phyloP scores from a whole-genome alignment of 2,329 filamentous ascomycete genomes.

The Colletotrichum nymphaeae region DNA sequence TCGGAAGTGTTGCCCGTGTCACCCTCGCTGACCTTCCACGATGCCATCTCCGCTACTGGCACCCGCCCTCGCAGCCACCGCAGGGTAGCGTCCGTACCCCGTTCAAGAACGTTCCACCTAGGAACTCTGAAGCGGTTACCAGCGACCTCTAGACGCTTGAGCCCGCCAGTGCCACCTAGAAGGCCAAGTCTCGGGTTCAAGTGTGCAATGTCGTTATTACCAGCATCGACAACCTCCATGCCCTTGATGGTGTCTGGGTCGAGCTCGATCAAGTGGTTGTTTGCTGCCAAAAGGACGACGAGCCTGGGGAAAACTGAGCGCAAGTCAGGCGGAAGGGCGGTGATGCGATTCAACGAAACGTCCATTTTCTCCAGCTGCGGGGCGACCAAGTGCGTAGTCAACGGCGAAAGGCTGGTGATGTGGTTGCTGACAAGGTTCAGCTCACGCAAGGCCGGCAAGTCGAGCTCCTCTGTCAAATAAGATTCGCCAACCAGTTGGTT shows the following conservation, averaged over 20 bases:
- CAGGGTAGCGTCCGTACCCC: constrained; percentile 87
- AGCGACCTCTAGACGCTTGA: constrained; percentile 78
- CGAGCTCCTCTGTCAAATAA: constrained; percentile 74
- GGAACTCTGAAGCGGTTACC: constrained; percentile 92
- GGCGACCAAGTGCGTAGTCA: constrained; percentile 76
- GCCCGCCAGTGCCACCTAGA: constrained; percentile 70
- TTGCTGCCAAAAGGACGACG: constrained; percentile 76
- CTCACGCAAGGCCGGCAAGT: constrained; percentile 80
- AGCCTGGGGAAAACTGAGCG: constrained; percentile 77
- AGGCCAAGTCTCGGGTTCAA: constrained; percentile 86
- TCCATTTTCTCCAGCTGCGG: constrained; percentile 82
- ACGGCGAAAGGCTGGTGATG: constrained; percentile 74
- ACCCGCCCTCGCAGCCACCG: constrained; percentile 84
- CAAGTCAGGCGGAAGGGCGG: constrained; percentile 72
- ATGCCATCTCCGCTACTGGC: constrained; percentile 68
- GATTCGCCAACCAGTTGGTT: constrained; percentile 76
- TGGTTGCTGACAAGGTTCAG: constrained; percentile 81
- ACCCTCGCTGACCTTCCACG: constrained; percentile 62
- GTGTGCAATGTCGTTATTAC: constrained; percentile 86
- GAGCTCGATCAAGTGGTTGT: constrained; percentile 82
- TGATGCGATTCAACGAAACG: constrained; percentile 84
- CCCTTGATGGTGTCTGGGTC: constrained; percentile 80
- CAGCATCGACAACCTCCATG: constrained; percentile 80
- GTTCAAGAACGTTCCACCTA: constrained; percentile 83
- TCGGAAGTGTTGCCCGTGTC: constrained; percentile 45